A percentile compares a stretch with the other conserved stretches of the same genome.
These are phyloP conservation scores for Rhodotorula glutinis DNA, from an alignment of 1,284 basidiomycete genomes.

Conservation along the genomic window DNA sequence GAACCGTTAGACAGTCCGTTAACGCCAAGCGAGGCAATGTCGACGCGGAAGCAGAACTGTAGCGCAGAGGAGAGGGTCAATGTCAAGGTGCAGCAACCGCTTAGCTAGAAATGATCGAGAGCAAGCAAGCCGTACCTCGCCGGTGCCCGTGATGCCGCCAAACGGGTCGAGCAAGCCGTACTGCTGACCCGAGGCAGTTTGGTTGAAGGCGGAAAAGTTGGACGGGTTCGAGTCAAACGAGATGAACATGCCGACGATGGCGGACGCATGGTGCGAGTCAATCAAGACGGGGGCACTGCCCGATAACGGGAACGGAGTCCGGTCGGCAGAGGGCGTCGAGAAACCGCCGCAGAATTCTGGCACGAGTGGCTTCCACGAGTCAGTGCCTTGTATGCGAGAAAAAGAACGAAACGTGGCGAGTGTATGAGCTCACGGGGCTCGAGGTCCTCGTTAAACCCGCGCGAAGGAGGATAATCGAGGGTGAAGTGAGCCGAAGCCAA, in stretches of 20 bases:
- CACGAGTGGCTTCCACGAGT: not conserved
- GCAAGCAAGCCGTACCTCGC: conserved; percentile 18
- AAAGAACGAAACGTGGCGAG: too few species aligned
- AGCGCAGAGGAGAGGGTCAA: not conserved
- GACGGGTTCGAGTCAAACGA: conserved; percentile 60
- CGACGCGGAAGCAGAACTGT: conserved; percentile 37
- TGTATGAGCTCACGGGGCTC: conserved; percentile 53
- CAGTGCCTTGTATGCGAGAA: too few species aligned
- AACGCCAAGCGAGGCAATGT: conserved; percentile 27
- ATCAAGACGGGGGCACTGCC: conserved; percentile 57
- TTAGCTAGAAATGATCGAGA: not conserved
- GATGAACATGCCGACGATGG: conserved; percentile 59
- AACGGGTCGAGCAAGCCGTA: conserved; percentile 32
- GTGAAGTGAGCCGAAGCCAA: conserved; percentile 65
- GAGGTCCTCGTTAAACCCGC: conserved; percentile 51
- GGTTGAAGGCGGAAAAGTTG: conserved; percentile 60
- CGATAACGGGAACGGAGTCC: conserved; percentile 63
- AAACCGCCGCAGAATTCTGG: conserved; percentile 50
- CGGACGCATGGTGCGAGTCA: conserved; percentile 60
- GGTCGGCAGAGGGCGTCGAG: conserved; percentile 50
- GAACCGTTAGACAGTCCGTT: conserved; percentile 22
- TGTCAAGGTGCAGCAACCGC: too few species aligned
- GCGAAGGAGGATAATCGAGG: conserved; percentile 58
- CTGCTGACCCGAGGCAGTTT: conserved; percentile 43
- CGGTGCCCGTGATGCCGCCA: conserved; percentile 38